Base-by-base conservation (phyloP, 2,329 filamentous ascomycete genomes). In the Sclerotinia sclerotiorum region DNA sequence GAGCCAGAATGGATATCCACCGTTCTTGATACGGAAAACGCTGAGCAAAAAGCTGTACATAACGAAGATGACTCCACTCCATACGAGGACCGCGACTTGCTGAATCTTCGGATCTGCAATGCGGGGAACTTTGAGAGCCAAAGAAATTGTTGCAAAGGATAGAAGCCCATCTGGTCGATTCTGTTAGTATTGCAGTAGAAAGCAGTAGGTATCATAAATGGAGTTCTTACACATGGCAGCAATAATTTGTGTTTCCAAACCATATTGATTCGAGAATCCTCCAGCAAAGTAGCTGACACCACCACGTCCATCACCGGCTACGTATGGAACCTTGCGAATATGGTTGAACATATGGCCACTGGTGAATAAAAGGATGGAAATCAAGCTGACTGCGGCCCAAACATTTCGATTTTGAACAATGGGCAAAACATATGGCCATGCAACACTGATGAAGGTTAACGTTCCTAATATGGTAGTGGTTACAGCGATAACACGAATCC, bases 261-360 rank as follows among this genome's bases (percentile, higher is more conserved):
- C 95, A 76, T 90, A 93, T 78, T 99, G 95, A 78, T 88, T 97
- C 79, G 94, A 93, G 81, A 99, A 99, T 0, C 95, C 94, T 51
- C 85, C 85, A 5, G 94, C 92, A 79, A 99, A 95, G 79, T 98
- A 98, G 77, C 82, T 91, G 71, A 99, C 87, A 6, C 93, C 93
- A 24, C 95, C 95, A 67, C 86, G 88, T 32, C 93, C 92, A 78
- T 98, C 89, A 54, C 90, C 91, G 54, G 88, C 85, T 44, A 98
- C 93, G 75, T 99, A 99, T 3, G 95, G 95, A 3, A 96, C 92
- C 79, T 95, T 94, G 74, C 96, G 88, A 77, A 99, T 99, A 78
- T 97, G 94, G 80, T 98, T 99, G 85, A 96, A 99, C 96, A 99
- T 99, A 81, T 98, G 94, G 51, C 95, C 96, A 75, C 91, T 95